Base-by-base conservation (phyloP, 768 basidiomycete species). In the Kwoniella newhampshirensis region DNA sequence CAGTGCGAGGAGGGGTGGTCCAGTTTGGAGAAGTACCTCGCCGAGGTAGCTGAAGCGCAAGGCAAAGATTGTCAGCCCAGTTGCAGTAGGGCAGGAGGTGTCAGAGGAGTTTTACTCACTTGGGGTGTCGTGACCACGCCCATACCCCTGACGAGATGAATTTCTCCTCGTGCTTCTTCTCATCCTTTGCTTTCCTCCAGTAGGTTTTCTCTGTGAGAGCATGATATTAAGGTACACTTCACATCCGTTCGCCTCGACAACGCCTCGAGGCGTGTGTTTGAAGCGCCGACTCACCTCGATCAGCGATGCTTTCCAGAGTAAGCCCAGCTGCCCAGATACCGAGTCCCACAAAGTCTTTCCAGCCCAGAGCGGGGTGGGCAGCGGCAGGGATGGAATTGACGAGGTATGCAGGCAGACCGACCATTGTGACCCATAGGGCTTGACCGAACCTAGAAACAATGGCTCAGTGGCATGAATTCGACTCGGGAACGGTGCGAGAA, bases 141-240 rank as follows among this genome's bases (percentile, higher is more conserved):
- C 87, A 91, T 17, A 88, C 74, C 1, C 87, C 87, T 26, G 77
- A 78, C 7, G 81, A 81, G 54, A 88, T 85, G 68, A 89, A 88
- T 64, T 82, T 80, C 61, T 88, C 84, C 43, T 86, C 81, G 66
- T 89, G 87, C 57, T 84, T 75, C 71, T 86, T 86, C 17, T 78
- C 78, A 17, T 85, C 78, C 66, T 84, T 86, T 1, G 78, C 81
- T 27, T 71, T 73, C 37, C 85, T 78, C 87, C 87, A 88, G 0
- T 76, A 71, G 2, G 80, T 73, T 72, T 89, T 89, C 75, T 88
- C 68, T 67, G 51, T n/a, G 18, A 2, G 21, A 30, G 30, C 40
- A n/a, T 17, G 12, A 11, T 20, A 20, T 23, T 12, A 12, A 32
- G 11, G 15, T 13, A n/a, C 18, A 40, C 4, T 51, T n/a, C 37